phyloP scores from a whole-genome alignment of 2,329 filamentous ascomycete species.

The Ophiostoma montium region DNA sequence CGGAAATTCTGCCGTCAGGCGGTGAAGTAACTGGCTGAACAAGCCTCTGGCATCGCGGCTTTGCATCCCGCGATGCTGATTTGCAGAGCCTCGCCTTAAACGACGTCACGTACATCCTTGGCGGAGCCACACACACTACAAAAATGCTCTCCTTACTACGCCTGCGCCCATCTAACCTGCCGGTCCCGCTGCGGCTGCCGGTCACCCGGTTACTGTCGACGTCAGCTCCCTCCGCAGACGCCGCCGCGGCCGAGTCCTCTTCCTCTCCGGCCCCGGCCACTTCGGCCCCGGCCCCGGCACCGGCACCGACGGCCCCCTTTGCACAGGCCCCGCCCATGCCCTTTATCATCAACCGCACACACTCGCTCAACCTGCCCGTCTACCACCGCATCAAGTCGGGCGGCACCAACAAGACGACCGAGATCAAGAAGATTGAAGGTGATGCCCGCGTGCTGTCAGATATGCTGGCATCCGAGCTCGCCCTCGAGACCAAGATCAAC shows the following conservation, averaged over 20 bases:
- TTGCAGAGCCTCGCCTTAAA: no score
- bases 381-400: slow-evolving; percentile 63
- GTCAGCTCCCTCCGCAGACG: neutral
- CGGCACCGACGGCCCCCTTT: neutral
- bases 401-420: slow-evolving; percentile 60
- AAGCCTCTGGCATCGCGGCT: neutral
- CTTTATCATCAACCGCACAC: slow-evolving; percentile 61
- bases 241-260: neutral
- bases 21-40: slow-evolving; percentile 5
- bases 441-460: slow-evolving; percentile 47
- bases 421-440: slow-evolving; percentile 68
- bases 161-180: neutral
- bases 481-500: slow-evolving; percentile 39
- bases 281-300: neutral
- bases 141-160: slow-evolving; percentile 1
- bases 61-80: neutral
- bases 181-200: neutral
- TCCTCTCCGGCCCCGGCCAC: neutral
- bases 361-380: slow-evolving; percentile 56
- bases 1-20: slow-evolving; percentile 13
- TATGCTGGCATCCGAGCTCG: slow-evolving; percentile 47
- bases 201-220: neutral
- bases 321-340: slow-evolving; percentile 4
- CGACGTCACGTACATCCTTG: no score
- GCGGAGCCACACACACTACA: neutral